These are phyloP conservation scores for Hypoxylon lenormandii DNA, from an alignment of 495 filamentous ascomycete species.

Conservation along the genomic window DNA sequence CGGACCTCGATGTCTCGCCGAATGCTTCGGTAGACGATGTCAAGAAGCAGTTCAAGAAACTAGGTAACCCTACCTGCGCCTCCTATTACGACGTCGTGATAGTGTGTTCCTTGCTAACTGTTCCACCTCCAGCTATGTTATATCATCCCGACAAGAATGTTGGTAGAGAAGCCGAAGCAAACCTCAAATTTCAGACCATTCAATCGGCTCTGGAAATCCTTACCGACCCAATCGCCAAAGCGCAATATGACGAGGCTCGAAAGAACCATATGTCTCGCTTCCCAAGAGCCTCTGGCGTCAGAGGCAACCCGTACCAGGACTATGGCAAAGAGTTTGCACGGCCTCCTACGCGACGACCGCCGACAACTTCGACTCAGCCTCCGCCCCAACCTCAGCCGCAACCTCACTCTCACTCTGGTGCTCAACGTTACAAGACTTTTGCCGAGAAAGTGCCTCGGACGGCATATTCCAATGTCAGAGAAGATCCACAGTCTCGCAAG, in stretches of 20 bases:
- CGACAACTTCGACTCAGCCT: constrained; percentile 34
- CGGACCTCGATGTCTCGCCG: constrained; percentile 76
- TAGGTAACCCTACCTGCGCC: constrained; percentile 66
- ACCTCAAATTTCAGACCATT: constrained; percentile 83
- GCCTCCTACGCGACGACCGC: constrained; percentile 59
- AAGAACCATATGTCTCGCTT: constrained; percentile 50
- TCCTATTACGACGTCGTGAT: neutral
- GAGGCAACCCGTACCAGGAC: constrained; percentile 66
- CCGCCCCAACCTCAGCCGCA: constrained; percentile 51
- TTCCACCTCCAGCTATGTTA: constrained; percentile 70
- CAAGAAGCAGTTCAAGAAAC: constrained; percentile 86
- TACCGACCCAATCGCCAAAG: constrained; percentile 70
- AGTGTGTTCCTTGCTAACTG: constrained; percentile 10
- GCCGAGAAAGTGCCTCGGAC: constrained; percentile 54
- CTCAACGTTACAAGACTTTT: constrained; percentile 68
- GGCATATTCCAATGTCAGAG: constrained; percentile 50
- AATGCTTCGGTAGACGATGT: constrained; percentile 76
- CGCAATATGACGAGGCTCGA: constrained; percentile 83
- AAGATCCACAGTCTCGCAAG: constrained; percentile 44
- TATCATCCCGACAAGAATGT: constrained; percentile 93
- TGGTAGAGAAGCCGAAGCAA: constrained; percentile 80
- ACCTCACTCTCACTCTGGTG: constrained; percentile 63
- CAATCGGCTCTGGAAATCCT: constrained; percentile 88
- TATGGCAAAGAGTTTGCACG: constrained; percentile 58
- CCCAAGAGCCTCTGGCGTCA: constrained; percentile 59